Percentiles rank a stretch among this genome's conserved stretches.
These are phyloP conservation scores for Penicillium tannophilum DNA, from an alignment of 495 filamentous ascomycete genomes.

Conservation along the genomic window DNA sequence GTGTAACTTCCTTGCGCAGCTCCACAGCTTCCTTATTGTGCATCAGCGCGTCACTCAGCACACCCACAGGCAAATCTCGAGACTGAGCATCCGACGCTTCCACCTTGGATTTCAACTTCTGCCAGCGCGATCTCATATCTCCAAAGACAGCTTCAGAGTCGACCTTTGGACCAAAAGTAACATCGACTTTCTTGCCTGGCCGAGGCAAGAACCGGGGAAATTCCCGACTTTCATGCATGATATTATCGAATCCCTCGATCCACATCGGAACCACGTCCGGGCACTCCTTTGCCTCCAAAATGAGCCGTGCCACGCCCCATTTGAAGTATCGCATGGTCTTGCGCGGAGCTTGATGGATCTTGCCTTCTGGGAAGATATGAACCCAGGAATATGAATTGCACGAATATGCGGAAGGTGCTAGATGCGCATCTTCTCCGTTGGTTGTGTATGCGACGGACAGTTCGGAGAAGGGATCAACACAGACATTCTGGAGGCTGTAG, in stretches of 20 bases:
- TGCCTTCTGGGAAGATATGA: conserved; percentile 94
- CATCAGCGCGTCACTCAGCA: conserved; percentile 69
- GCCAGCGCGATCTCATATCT: conserved; percentile 71
- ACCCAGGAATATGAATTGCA: conserved; percentile 74
- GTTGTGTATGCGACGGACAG: conserved; percentile 51
- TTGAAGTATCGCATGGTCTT: conserved; percentile 93
- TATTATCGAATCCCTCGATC: conserved; percentile 79
- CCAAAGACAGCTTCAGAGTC: conserved; percentile 55
- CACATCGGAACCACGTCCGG: conserved; percentile 93
- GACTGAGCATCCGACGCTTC: conserved; percentile 35
- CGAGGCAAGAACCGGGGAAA: conserved; percentile 86
- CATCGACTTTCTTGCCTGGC: conserved; percentile 64
- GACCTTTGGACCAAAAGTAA: conserved; percentile 68
- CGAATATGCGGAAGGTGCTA: conserved; percentile 60
- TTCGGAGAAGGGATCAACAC: conserved; percentile 51
- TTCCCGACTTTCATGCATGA: conserved; percentile 79
- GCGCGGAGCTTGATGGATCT: conserved; percentile 81
- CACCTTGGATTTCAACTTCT: conserved; percentile 54
- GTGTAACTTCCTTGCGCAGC: conserved; percentile 80
- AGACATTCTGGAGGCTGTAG: conserved; percentile 45
- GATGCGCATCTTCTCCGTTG: conserved; percentile 58
- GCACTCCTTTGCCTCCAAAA: conserved; percentile 80
- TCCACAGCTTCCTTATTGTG: conserved; percentile 71
- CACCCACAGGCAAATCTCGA: conserved; percentile 52
- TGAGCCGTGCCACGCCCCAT: conserved; percentile 88